Evolutionary conservation across 345 rosid species (phyloP).

Genomic region (Brassica cretica): DNA sequence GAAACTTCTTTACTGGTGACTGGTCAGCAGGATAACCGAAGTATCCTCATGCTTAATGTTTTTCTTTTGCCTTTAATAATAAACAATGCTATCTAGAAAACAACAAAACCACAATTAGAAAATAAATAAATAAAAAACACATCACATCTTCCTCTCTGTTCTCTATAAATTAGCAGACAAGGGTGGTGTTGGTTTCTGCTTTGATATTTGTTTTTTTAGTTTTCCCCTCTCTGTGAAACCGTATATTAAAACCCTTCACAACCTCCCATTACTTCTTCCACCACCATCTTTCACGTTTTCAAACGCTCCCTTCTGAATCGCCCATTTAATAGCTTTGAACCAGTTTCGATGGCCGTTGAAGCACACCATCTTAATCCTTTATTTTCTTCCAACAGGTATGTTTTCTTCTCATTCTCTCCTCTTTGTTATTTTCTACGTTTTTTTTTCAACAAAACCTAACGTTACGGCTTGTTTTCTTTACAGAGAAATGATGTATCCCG

Average conservation of each 20-base stretch:
- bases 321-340: slow-evolving; percentile 17
- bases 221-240: slow-evolving; percentile 10
- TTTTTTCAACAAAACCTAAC: not conserved
- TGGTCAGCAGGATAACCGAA: slow-evolving; percentile 38
- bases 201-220: slow-evolving; percentile 35
- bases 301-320: slow-evolving; percentile 5
- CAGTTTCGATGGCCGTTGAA: slow-evolving; percentile 60
- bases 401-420: not conserved
- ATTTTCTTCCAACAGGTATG: slow-evolving; percentile 35
- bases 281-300: slow-evolving; percentile 12
- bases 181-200: slow-evolving; percentile 31
- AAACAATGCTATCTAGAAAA: slow-evolving; percentile 12
- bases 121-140: not conserved
- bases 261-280: slow-evolving; percentile 22
- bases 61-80: not conserved
- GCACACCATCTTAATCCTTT: slow-evolving; percentile 51
- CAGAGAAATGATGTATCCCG: slow-evolving; percentile 59
- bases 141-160: slow-evolving; percentile 40
- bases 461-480: not conserved
- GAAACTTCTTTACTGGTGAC: slow-evolving; percentile 39
- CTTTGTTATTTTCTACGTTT: not conserved
- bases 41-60: slow-evolving; percentile 36
- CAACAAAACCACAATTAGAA: slow-evolving; percentile 2
- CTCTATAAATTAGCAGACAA: slow-evolving; percentile 45
- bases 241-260: slow-evolving; percentile 12